Conservation (phyloP, 768 basidiomycete genomes). For the Tricholoma sp. region DNA sequence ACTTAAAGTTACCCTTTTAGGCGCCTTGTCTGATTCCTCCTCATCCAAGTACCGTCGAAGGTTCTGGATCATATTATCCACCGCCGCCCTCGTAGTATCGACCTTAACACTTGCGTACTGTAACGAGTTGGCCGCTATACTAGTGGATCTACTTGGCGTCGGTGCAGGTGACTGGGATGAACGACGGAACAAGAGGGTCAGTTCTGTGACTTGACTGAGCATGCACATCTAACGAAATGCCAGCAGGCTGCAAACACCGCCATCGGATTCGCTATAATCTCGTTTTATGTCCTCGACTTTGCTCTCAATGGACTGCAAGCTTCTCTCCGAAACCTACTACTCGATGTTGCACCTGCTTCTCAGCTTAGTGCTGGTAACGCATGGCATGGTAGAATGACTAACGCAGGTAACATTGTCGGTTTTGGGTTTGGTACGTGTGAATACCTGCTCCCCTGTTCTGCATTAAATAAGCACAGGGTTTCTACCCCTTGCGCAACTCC, state of each 20-base stretch:
- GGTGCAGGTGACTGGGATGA: constrained; percentile 90
- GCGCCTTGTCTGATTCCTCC: constrained; percentile 94
- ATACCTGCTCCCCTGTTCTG: background rate
- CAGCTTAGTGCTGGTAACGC: constrained; percentile 95
- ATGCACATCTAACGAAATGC: background rate
- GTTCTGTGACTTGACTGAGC: constrained; percentile 11
- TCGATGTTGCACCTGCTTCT: constrained; percentile 84
- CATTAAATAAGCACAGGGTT: constrained; percentile 49
- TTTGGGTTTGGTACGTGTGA: constrained; percentile 73
- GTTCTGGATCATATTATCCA: constrained; percentile 91
- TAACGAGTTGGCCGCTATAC: constrained; percentile 57
- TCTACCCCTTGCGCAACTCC: constrained; percentile 77
- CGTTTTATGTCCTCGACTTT: constrained; percentile 94
- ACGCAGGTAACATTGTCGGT: constrained; percentile 95
- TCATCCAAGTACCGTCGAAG: constrained; percentile 85
- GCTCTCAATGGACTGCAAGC: constrained; percentile 96
- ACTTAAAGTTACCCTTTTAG: constrained; percentile 38
- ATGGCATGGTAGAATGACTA: constrained; percentile 95
- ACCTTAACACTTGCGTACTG: constrained; percentile 85
- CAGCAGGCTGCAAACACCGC: constrained; percentile 63
- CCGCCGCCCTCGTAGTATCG: constrained; percentile 70
- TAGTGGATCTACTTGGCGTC: constrained; percentile 73
- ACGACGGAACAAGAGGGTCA: constrained; percentile 53
- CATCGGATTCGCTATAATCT: constrained; percentile 81
- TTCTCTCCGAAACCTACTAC: constrained; percentile 86